Base-by-base conservation (phyloP, 441 rosid species). In the Syzygium syzygioides region DNA sequence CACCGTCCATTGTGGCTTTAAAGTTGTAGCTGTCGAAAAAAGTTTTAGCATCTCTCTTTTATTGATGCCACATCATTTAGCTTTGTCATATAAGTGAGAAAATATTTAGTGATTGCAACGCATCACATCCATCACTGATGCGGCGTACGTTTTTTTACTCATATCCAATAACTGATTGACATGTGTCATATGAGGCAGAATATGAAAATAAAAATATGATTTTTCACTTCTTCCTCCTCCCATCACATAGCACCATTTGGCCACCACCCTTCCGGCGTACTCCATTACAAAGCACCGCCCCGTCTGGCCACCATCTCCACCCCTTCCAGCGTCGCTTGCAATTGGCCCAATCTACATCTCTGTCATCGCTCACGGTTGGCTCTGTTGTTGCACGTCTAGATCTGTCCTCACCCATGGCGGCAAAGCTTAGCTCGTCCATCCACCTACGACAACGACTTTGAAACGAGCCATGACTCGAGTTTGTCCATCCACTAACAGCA, bases 81-180 rank as follows among this genome's bases (percentile, higher is more conserved):
- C 55, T 54, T 15, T 54, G 55, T 54, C 55, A 54, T 54, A 14
- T 7, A 52, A 14, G 54, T 14, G 15, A 59, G 64, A 26, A 59
- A 59, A 59, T 59, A 14, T 26, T 26, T 1, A 5, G 3, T 2
- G 14, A 0, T 4, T 0, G 15, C 7, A 25, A 59, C 1, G 30
- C 15, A 0, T 14, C 15, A 4, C 13, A 7, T 59, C 64, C 1
- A 59, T 59, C 3, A 7, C 64, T 26, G 3, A 59, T 6, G 30
- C 4, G 15, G 15, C 3, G 3, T 14, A 6, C 12, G 7, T 59
- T 59, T 52, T 20, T 55, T 4, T n/a, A 8, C 4, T 30, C 4
- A 30, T 30, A 64, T 30, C 8, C 4, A 64, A 30, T 15, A 30
- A 30, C 2, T 7, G 23, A 15, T 64, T 32, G 37, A 18, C 4